Evolutionary conservation across 768 basidiomycete genomes (phyloP), one percentile per base, ranked within the genome.

Genomic region (Phanerochaete carnosa): DNA sequence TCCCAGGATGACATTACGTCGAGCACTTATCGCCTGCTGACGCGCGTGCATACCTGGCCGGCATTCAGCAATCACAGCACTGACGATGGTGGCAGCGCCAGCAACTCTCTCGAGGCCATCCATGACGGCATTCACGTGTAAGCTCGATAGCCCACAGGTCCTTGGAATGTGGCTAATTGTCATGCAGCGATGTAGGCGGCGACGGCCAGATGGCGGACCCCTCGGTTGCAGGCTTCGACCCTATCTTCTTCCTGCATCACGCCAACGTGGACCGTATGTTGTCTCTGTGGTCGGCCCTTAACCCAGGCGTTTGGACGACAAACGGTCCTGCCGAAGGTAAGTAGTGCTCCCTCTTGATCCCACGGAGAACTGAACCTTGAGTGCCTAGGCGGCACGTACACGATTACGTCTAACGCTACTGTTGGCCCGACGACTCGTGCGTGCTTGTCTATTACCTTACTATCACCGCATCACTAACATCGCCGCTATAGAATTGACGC

Each of bases 91-190:
- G 22, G 22, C 13, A 47, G 12, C 12, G 75, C 74, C 55, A n/a
- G n/a, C n/a, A 81, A 79, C 73, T 81, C 80, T 66, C 64, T 84
- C 37, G 81, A 84, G 62, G 73, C 76, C 26, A 76, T 83, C 53
- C 83, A 84, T 58, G 80, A 82, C 60, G 63, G 67, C 23, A 74
- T 83, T 19, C 82, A 84, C 60, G 22, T 63, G 12, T 32, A 32
- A 15, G 32, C 32, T 35, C 79, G 79, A 22, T 77, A 77, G 6
- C 69, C 62, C 22, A 79, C 79, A 22, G 79, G 79, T 79, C 51
- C 22, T 16, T 47, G 43, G 56, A 16, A 23, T 28, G 8, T 37
- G 46, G 39, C 43, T 45, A 32, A 32, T n/a, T n/a, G n/a, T n/a
- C n/a, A n/a, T n/a, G n/a, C n/a, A n/a, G n/a, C n/a, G n/a, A n/a